Evolutionary conservation across 169 alveolate species (phyloP).

Genomic region (Cryptosporidium meleagridis): DNA sequence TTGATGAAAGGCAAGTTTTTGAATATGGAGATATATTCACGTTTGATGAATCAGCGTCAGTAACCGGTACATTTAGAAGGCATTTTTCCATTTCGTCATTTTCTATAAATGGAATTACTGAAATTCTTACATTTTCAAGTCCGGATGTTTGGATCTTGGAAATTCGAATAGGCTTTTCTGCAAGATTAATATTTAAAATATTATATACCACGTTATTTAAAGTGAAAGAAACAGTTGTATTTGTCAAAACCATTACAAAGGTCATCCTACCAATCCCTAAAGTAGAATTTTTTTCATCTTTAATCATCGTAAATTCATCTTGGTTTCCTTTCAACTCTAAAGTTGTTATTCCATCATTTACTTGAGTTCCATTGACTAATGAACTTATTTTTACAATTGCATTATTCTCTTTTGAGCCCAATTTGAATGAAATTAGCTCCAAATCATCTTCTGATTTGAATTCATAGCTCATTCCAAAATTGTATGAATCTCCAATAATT

Average conservation of each 20-base stretch:
- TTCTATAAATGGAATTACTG: conserved; percentile 24
- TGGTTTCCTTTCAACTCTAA: neutral
- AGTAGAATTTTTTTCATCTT: neutral
- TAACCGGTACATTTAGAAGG: neutral
- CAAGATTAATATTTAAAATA: conserved; percentile 42
- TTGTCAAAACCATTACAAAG: conserved; percentile 57
- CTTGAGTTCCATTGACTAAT: conserved; percentile 49
- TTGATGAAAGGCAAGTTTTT: conserved; percentile 20
- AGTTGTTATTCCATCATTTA: neutral
- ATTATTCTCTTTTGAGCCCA: neutral
- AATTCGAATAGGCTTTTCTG: conserved; percentile 24
- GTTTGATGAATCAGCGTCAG: neutral
- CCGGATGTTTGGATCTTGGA: conserved; percentile 32
- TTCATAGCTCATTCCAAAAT: neutral
- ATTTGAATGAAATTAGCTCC: conserved; percentile 28
- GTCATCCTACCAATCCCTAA: neutral
- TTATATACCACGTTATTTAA: conserved; percentile 43
- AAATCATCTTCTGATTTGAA: conserved; percentile 23
- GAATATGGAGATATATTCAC: conserved; percentile 30
- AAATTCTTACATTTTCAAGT: conserved; percentile 4
- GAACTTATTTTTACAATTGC: conserved; percentile 21
- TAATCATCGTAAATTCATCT: neutral
- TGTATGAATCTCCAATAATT: conserved; percentile 13
- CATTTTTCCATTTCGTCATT: conserved; percentile 25
- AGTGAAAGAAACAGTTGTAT: conserved; percentile 34